Percentiles rank a stretch among this genome's conserved stretches.
phyloP scores from a whole-genome alignment of 2,329 filamentous ascomycete species.

The Scytalidium sp. region DNA sequence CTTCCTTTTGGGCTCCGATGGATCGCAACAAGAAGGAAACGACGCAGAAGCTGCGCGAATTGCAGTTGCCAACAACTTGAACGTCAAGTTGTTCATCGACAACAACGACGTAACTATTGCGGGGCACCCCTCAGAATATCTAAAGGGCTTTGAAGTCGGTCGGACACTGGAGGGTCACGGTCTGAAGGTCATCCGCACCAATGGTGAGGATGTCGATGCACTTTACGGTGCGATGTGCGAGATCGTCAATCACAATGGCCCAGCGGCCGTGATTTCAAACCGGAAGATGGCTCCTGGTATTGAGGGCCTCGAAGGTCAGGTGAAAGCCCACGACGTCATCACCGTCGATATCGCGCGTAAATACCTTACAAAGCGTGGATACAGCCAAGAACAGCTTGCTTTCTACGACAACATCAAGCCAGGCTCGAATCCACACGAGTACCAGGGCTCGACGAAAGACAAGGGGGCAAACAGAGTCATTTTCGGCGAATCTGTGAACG shows the following conservation, averaged over 20 bases:
- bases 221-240: slow-evolving; percentile 30
- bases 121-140: slow-evolving; percentile 35
- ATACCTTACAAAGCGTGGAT: slow-evolving; percentile 34
- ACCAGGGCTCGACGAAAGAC: slow-evolving; percentile 29
- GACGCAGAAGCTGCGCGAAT: slow-evolving; percentile 37
- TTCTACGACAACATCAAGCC: slow-evolving; percentile 16
- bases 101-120: slow-evolving; percentile 39
- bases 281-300: slow-evolving; percentile 35
- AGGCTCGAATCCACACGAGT: slow-evolving; percentile 22
- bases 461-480: slow-evolving; percentile 34
- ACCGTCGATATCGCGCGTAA: slow-evolving; percentile 32
- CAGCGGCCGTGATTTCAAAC: slow-evolving; percentile 24
- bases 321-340: slow-evolving; percentile 35
- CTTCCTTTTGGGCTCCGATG: slow-evolving; percentile 34
- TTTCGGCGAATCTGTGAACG: slow-evolving; percentile 36
- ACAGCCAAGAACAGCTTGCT: slow-evolving; percentile 18
- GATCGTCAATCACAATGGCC: slow-evolving; percentile 30
- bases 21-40: slow-evolving; percentile 38
- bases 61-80: slow-evolving; percentile 33
- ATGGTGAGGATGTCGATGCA: slow-evolving; percentile 34
- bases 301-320: slow-evolving; percentile 31
- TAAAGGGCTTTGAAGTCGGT: slow-evolving; percentile 32
- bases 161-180: slow-evolving; percentile 33
- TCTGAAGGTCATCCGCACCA: slow-evolving; percentile 30
- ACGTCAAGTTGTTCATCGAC: slow-evolving; percentile 36